These are phyloP conservation scores for Russula abietina DNA, from an alignment of 768 basidiomycete genomes.

Conservation along the genomic window DNA sequence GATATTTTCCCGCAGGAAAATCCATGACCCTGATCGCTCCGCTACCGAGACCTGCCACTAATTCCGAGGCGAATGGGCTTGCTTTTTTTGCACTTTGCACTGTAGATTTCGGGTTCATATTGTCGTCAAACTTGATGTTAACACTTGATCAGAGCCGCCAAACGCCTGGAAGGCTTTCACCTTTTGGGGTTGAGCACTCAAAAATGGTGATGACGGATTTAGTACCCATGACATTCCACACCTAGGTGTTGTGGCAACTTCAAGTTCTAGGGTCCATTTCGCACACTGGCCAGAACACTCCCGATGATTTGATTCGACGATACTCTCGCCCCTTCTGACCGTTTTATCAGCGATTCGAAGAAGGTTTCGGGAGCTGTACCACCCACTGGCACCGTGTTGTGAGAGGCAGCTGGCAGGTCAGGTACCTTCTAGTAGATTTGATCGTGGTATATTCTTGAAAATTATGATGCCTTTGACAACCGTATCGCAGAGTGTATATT, in stretches of 20 bases:
- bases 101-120: too few species aligned
- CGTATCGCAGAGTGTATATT: too few species aligned
- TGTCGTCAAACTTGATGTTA: too few species aligned
- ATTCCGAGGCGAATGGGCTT: background rate
- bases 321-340: too few species aligned
- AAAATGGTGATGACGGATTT: background rate
- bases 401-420: background rate
- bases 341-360: too few species aligned
- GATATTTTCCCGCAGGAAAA: background rate
- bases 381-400: background rate
- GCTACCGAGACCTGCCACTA: background rate
- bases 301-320: background rate
- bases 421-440: too few species aligned
- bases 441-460: too few species aligned
- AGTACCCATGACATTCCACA: background rate
- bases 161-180: background rate
- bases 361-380: too few species aligned
- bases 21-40: background rate
- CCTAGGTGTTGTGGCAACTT: background rate
- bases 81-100: too few species aligned
- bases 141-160: background rate
- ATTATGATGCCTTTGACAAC: too few species aligned
- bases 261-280: background rate
- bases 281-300: background rate
- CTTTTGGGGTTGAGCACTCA: background rate